Base-by-base conservation (phyloP, 2,329 filamentous ascomycete genomes). In the Dactylonectria estremocensis region DNA sequence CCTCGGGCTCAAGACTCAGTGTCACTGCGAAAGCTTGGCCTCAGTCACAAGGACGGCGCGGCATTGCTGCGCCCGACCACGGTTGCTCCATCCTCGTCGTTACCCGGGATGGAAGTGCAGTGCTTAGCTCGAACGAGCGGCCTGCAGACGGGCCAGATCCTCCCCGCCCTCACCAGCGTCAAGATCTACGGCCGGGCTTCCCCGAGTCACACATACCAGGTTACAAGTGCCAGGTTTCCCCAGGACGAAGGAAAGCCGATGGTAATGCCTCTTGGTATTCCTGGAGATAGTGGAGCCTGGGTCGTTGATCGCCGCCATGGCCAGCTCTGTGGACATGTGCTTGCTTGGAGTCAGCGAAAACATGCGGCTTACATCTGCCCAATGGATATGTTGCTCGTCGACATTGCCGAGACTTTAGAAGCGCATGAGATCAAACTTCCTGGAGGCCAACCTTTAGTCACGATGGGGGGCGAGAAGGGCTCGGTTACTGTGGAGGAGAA, bases 211-310 rank as follows among this genome's bases (percentile, higher is more conserved):
- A 93, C 87, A 4, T 91, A 89, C 74, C 88, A 91, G 72, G 83
- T 91, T 18, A 84, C 84, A 7, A 87, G 87, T 46, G 77, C 77
- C 5, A 70, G 79, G 1, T 69, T 77, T 0, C 43, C 49, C 8
- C 57, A 64, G 6, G 71, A 69, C 35, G 71, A 67, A 10, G 57
- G 71, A 4, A 70, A 71, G 49, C 72, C 57, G 11, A 69, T 74
- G 22, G 43, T 66, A 0, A 72, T 80, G 0, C 83, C 87, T 0
- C 84, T 92, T 28, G 90, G 90, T 2, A 90, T 96, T 13, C 95
- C 95, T 2, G 95, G 95, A 18, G 95, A 98, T 79, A 95, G 92
- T 7, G 95, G 95, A 4, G 95, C 95, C 0, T 98, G 95, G 95
- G 90, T 98, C 4, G 90, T 98, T 16, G 93, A 95, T 73, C 92